Evolutionary conservation across 2,329 filamentous ascomycete genomes (phyloP), one percentile per base, ranked within the genome.

Genomic region (Zymoseptoria passerinii): DNA sequence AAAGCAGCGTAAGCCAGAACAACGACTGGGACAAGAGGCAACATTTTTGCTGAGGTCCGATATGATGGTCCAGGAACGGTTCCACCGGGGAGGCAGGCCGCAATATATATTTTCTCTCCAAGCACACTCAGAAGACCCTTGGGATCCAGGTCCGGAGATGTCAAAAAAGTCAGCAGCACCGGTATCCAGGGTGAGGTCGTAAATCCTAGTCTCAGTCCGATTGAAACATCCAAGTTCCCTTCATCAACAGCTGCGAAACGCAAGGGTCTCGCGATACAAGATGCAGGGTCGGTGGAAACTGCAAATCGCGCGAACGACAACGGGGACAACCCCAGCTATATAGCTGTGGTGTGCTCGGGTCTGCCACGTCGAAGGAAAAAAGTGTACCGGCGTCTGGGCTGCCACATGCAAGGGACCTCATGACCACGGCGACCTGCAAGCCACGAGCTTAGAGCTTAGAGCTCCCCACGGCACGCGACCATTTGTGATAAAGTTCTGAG

Each of bases 1-100:
- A 62, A 49, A n/a, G 60, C 60, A 20, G 58, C 58, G 40, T 62
- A 62, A 8, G 60, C 60, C 44, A 62, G 40, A 13, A 58, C 53
- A 28, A 62, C 58, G 20, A 62, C 55, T n/a, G 56, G 58, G 49
- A 60, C 57, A 19, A 60, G 55, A n/a, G 55, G 57, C 28, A 62
- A 28, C 60, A 57, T 60, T 7, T 35, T 54, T 44, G 35, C 35
- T 44, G 9, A n/a, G 35, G 9, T 44, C 35, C 35, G 35, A 2
- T 44, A 16, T 44, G n/a, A 44, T 16, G 6, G 7, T 3, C 13
- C 35, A n/a, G n/a, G 35, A 13, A 44, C 7, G 3, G 35, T 7
- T 6, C 10, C 7, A 6, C 7, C 13, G 5, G 35, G 13, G 35
- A 44, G 35, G 13, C 9, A 40, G 1, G 35, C 35, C 35, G 35